These are phyloP conservation scores for Novakomyces olei DNA, from an alignment of 805 yeast genomes.

Conservation along the genomic window DNA sequence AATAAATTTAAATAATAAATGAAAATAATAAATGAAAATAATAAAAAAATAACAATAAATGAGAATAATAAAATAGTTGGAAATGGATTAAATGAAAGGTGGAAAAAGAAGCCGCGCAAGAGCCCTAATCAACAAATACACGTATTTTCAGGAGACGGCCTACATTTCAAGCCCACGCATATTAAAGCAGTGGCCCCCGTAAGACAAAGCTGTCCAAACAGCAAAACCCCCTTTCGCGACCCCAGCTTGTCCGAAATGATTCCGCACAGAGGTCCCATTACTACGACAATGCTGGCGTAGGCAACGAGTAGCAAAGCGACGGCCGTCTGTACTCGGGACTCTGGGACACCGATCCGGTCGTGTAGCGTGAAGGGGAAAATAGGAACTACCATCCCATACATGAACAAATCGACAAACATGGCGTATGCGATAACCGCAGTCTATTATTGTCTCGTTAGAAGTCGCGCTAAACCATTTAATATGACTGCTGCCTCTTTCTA, in stretches of 20 bases:
- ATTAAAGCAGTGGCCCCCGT: conserved; percentile 15
- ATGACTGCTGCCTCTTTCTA: too few species aligned
- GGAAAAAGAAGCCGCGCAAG: too few species aligned
- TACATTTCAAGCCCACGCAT: too few species aligned
- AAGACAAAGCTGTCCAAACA: conserved; percentile 14
- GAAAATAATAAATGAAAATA: too few species aligned
- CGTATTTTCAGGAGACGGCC: too few species aligned
- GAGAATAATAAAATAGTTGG: too few species aligned
- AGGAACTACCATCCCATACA: conserved; percentile 16
- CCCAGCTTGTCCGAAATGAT: conserved; percentile 12
- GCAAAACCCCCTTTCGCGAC: conserved; percentile 13
- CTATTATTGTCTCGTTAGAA: too few species aligned
- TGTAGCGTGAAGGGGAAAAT: conserved; percentile 16
- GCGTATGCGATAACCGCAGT: conserved; percentile 16
- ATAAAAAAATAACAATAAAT: too few species aligned
- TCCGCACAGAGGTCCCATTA: conserved; percentile 11
- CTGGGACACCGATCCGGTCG: conserved; percentile 12
- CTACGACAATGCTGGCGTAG: conserved; percentile 16
- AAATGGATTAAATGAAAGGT: too few species aligned
- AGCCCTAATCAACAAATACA: too few species aligned
- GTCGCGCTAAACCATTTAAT: too few species aligned
- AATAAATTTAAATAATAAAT: too few species aligned
- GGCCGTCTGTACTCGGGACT: conserved; percentile 10
- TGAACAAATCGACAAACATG: conserved; percentile 15
- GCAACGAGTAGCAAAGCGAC: conserved; percentile 14